phyloP scores from a whole-genome alignment of 192 early-diverging fungal species.

The Spizellomyces sp. region DNA sequence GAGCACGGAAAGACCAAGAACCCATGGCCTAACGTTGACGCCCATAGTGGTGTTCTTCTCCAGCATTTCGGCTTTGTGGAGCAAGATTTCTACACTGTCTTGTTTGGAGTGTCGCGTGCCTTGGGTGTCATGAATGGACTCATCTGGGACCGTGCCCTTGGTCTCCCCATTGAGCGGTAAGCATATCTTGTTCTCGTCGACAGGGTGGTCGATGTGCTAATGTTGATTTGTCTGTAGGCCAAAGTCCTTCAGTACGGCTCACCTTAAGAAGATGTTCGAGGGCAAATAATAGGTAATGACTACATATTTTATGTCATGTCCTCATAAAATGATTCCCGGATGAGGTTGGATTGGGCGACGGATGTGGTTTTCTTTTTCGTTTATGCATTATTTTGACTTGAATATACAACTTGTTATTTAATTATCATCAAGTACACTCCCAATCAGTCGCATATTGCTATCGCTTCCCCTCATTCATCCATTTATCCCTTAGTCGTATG shows the following conservation, averaged over 20 bases:
- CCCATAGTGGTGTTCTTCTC: slow-evolving; percentile 96
- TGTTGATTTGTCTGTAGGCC: slow-evolving; percentile 44
- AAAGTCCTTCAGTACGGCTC: slow-evolving; percentile 85
- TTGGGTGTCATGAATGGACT: slow-evolving; percentile 93
- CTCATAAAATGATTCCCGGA: background rate
- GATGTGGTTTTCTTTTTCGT: too few relatives aligned
- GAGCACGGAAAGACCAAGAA: slow-evolving; percentile 99
- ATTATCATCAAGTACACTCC: too few relatives aligned
- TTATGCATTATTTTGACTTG: too few relatives aligned
- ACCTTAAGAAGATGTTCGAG: slow-evolving; percentile 85
- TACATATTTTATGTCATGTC: slow-evolving; percentile 25
- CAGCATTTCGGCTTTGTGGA: slow-evolving; percentile 93
- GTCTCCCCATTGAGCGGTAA: slow-evolving; percentile 57
- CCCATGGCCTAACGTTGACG: slow-evolving; percentile 99
- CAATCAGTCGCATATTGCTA: background rate
- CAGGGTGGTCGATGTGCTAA: background rate
- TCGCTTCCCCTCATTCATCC: slow-evolving; percentile 20
- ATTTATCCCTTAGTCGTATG: slow-evolving; percentile 25
- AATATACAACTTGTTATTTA: too few relatives aligned
- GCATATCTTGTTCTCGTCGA: background rate
- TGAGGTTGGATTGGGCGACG: background rate
- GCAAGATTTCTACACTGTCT: slow-evolving; percentile 99
- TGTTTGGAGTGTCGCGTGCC: slow-evolving; percentile 98
- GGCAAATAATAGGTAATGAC: background rate
- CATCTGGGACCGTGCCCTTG: slow-evolving; percentile 97